Evolutionary conservation across 1,139 yeast species (phyloP).

Genomic region (Pneumocystis jirovecii): DNA sequence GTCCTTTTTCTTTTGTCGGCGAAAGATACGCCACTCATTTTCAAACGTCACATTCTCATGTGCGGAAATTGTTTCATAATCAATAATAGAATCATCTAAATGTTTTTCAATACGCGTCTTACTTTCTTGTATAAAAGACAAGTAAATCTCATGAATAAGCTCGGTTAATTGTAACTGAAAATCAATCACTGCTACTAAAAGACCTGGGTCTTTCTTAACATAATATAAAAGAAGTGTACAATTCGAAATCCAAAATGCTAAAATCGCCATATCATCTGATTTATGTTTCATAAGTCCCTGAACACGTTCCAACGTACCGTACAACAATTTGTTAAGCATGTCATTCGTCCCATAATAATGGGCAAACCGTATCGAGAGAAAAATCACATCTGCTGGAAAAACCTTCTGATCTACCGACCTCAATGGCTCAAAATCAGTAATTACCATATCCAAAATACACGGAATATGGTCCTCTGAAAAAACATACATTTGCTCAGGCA

Average conservation of each 20-base stretch:
- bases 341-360: slow-evolving; percentile 26
- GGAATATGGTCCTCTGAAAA: slow-evolving; percentile 27
- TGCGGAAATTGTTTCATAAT: slow-evolving; percentile 33
- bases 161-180: slow-evolving; percentile 24
- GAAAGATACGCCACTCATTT: slow-evolving; percentile 30
- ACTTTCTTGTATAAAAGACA: slow-evolving; percentile 25
- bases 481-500: slow-evolving; percentile 30
- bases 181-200: slow-evolving; percentile 21
- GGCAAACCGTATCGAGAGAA: slow-evolving; percentile 29
- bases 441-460: slow-evolving; percentile 25
- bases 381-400: slow-evolving; percentile 30
- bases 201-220: slow-evolving; percentile 26
- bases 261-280: slow-evolving; percentile 27
- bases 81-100: slow-evolving; percentile 28
- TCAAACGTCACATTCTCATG: slow-evolving; percentile 28
- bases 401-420: slow-evolving; percentile 28
- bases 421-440: slow-evolving; percentile 27
- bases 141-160: slow-evolving; percentile 25
- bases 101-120: slow-evolving; percentile 26
- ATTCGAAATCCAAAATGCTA: slow-evolving; percentile 32
- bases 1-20: slow-evolving; percentile 35
- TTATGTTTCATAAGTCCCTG: slow-evolving; percentile 22
- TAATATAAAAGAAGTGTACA: slow-evolving; percentile 27
- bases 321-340: slow-evolving; percentile 23
- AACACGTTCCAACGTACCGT: slow-evolving; percentile 26